Percentiles rank a stretch among this genome's conserved stretches.
Evolutionary conservation across 2,329 filamentous ascomycete species (phyloP).

Genomic region (Nemania serpens): DNA sequence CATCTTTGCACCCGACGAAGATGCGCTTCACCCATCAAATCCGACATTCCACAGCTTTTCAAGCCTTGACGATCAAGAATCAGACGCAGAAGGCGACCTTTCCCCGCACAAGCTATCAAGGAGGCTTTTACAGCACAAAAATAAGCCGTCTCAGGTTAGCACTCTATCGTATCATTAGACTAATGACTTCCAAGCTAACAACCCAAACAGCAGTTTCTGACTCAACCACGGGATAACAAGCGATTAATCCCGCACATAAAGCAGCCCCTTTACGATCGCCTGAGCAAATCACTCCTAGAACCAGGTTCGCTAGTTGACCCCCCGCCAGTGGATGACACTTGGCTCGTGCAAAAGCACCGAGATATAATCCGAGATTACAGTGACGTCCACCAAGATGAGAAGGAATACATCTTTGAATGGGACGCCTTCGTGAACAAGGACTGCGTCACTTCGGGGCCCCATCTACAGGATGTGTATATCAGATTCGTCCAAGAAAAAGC

Average conservation of each 20-base stretch:
- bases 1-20: constrained; percentile 37
- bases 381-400: constrained; percentile 58
- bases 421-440: constrained; percentile 58
- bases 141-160: constrained; percentile 31
- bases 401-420: constrained; percentile 64
- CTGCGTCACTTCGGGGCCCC: constrained; percentile 56
- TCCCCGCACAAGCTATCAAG: constrained; percentile 34
- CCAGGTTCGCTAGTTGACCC: constrained; percentile 54
- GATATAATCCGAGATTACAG: constrained; percentile 62
- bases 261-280: constrained; percentile 60
- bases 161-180: not conserved
- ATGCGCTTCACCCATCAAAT: constrained; percentile 32
- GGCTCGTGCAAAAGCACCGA: constrained; percentile 64
- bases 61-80: constrained; percentile 36
- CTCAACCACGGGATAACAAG: constrained; percentile 40
- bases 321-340: constrained; percentile 52
- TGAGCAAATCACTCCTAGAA: constrained; percentile 58
- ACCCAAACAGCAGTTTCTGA: constrained; percentile 24
- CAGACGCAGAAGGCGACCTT: constrained; percentile 33
- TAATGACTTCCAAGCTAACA: constrained; percentile 17
- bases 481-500: constrained; percentile 57
- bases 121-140: constrained; percentile 25
- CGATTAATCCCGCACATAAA: constrained; percentile 54
- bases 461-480: constrained; percentile 57
- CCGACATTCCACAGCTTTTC: constrained; percentile 29